Base-by-base conservation (phyloP, 441 rosid species). In the Erodium moschatum region DNA sequence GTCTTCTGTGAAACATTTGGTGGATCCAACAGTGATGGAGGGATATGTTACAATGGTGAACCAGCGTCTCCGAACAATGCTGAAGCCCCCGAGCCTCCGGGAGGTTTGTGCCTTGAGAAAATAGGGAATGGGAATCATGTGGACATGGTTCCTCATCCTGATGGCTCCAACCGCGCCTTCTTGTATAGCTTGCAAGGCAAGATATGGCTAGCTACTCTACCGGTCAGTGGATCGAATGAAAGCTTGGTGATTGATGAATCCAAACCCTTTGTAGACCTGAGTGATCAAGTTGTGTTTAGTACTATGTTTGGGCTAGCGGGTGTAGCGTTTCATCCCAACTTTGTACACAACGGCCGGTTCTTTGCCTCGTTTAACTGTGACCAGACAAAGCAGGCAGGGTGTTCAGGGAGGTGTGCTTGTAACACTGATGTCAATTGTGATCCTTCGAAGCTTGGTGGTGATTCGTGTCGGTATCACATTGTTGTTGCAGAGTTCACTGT, bases 141-240 rank as follows among this genome's bases (percentile, higher is more conserved):
- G 54, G 76, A 82, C 60, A 79, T 83, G 89, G 87, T 72, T 11
- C 71, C 87, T 67, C 86, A 84, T 72, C 86, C 90, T 19, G 90
- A 84, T 70, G 86, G 90, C 0, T 86, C 85, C 0, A 79, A 81
- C 70, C 82, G 76, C 10, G 85, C 75, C 19, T 83, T 86, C 65
- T 74, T 86, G 66, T 72, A 84, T 7, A 66, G 75, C 76, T 85
- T 82, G 69, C 79, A 65, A 6, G 87, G 83, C 6, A 76, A 77
- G 66, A 74, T 85, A 19, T 86, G 89, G 87, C 73, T 85, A 42
- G 87, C 81, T 0, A 85, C 80, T 35, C 66, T 85, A 0, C 27
- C 27, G 1, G 27, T 24, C 27, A 24, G 27, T 74, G 87, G 78
- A 16, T 83, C 84, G 0, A 80, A 81, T 48, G 71, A 74, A 54